These are phyloP conservation scores for Vanrija sp. DNA, from an alignment of 1,284 basidiomycete genomes.

Conservation along the genomic window DNA sequence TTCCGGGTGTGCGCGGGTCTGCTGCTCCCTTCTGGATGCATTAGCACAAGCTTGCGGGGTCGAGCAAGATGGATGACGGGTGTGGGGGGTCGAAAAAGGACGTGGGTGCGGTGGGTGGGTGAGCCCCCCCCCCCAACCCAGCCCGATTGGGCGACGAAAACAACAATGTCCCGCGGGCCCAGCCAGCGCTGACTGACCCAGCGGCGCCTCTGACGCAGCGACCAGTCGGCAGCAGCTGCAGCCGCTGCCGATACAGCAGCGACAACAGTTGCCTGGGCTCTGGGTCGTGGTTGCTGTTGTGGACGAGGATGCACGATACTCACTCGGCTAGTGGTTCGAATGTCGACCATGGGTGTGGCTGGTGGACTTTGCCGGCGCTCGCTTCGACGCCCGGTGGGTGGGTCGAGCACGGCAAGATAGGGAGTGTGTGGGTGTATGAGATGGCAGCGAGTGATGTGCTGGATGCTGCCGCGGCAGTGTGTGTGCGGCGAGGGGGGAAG, in stretches of 20 bases:
- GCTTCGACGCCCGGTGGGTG: background rate
- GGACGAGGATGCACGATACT: background rate
- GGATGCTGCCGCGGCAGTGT: background rate
- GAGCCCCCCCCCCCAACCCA: background rate
- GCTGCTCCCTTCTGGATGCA: background rate
- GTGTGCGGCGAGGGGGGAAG: background rate
- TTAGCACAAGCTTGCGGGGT: background rate
- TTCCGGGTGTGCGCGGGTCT: conserved; percentile 12
- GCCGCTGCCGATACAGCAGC: background rate
- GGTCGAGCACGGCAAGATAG: background rate
- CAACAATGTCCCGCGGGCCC: conserved; percentile 10
- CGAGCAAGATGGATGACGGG: background rate
- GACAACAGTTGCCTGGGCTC: background rate
- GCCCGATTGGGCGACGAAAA: conserved; percentile 8
- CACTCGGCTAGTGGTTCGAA: conserved; percentile 10
- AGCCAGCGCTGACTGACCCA: background rate
- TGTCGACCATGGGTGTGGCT: conserved; percentile 12
- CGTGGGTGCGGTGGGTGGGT: background rate
- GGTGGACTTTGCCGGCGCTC: background rate
- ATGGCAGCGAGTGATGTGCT: background rate
- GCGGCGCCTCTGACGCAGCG: background rate
- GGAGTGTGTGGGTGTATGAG: background rate
- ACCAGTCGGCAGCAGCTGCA: too few species aligned
- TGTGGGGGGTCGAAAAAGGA: too few species aligned
- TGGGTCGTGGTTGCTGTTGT: background rate